phyloP scores from a whole-genome alignment of 1,284 basidiomycete species.

The Coniophora puteana region DNA sequence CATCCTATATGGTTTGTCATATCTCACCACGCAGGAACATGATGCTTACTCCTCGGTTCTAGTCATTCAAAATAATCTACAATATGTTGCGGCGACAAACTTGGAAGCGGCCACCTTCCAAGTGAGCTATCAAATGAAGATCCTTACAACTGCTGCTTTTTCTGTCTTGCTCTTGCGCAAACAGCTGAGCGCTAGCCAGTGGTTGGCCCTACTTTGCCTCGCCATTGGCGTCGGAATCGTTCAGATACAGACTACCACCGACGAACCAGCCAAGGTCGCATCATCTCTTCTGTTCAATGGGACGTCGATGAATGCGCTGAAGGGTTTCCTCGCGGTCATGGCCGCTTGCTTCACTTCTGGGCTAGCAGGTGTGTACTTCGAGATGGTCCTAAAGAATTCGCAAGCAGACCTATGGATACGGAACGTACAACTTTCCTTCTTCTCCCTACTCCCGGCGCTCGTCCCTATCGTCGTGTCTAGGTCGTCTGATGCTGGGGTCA shows the following conservation, averaged over 20 bases:
- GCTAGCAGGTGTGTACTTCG: constrained; percentile 98
- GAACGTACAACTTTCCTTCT: constrained; percentile 94
- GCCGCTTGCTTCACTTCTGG: constrained; percentile 95
- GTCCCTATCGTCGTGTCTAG: constrained; percentile 74
- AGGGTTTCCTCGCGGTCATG: constrained; percentile 85
- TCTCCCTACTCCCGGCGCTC: constrained; percentile 89
- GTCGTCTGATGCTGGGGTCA: constrained; percentile 32
- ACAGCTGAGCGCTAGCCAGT: constrained; percentile 72
- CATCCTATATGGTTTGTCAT: constrained; percentile 57
- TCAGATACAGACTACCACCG: constrained; percentile 71
- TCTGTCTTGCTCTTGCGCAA: constrained; percentile 88
- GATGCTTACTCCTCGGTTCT: constrained; percentile 5
- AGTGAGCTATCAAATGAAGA: constrained; percentile 97
- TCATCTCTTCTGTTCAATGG: constrained; percentile 30
- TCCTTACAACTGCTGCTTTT: constrained; percentile 94
- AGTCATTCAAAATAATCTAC: constrained; percentile 95
- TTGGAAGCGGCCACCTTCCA: constrained; percentile 94
- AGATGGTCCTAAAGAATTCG: constrained; percentile 94
- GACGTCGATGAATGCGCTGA: constrained; percentile 73
- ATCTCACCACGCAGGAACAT: background rate
- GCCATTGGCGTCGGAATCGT: constrained; percentile 92
- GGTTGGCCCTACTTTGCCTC: constrained; percentile 81
- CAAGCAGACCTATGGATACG: constrained; percentile 92
- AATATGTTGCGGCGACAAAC: constrained; percentile 92
- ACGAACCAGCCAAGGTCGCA: constrained; percentile 30